Conservation (phyloP, 495 filamentous ascomycete genomes). For the Podospora pseudocomata region DNA sequence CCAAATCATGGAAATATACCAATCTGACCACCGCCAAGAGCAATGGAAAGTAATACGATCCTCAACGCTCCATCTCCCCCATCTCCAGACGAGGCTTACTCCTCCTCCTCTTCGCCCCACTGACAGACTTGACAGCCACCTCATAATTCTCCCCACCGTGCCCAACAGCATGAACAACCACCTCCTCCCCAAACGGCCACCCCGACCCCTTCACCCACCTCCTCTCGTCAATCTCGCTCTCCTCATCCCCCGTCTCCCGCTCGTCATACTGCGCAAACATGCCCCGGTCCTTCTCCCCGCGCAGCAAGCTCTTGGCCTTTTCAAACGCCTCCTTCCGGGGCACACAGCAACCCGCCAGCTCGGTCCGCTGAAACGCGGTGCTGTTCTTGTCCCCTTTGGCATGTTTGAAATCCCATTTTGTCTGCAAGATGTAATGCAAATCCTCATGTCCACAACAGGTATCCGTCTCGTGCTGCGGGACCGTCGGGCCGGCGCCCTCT, state of each 20-base stretch:
- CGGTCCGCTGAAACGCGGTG: slow-evolving; percentile 32
- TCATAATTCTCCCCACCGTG: slow-evolving; percentile 41
- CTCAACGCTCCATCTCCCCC: neutral
- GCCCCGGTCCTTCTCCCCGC: slow-evolving; percentile 21
- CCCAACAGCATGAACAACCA: slow-evolving; percentile 41
- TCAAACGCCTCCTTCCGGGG: slow-evolving; percentile 29
- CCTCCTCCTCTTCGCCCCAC: slow-evolving; percentile 3
- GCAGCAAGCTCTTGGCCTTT: slow-evolving; percentile 29
- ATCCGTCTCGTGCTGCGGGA: slow-evolving; percentile 18
- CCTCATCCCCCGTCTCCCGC: slow-evolving; percentile 13
- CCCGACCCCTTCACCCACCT: slow-evolving; percentile 12
- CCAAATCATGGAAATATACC: too few species aligned
- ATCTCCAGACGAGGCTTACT: neutral
- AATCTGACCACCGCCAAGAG: too few species aligned
- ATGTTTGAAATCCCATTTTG: slow-evolving; percentile 33
- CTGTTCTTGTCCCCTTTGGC: neutral
- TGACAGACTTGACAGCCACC: slow-evolving; percentile 32
- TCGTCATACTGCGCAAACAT: slow-evolving; percentile 43
- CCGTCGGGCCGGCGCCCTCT: slow-evolving; percentile 17
- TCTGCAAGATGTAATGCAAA: slow-evolving; percentile 45
- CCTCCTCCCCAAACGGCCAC: slow-evolving; percentile 48
- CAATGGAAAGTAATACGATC: too few species aligned
- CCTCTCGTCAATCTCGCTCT: slow-evolving; percentile 6
- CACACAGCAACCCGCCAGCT: slow-evolving; percentile 40
- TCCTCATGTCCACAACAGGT: slow-evolving; percentile 18